Percentiles rank a stretch among this genome's conserved stretches.
These are phyloP conservation scores for Aspergillus aculeatus DNA, from an alignment of 2,329 filamentous ascomycete species.

Conservation along the genomic window DNA sequence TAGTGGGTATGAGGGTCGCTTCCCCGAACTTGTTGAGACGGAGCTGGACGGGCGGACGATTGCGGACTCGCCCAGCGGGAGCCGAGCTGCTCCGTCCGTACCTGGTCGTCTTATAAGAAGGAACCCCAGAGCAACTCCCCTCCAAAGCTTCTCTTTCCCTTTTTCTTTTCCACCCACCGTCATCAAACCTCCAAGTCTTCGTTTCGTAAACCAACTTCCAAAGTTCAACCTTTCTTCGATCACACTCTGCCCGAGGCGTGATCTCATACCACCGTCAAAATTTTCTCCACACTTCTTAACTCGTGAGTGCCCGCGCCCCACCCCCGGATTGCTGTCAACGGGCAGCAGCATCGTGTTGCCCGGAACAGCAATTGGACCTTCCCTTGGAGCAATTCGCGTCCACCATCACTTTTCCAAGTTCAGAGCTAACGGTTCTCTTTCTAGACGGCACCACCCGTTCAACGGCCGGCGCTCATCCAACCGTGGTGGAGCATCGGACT, in stretches of 20 bases:
- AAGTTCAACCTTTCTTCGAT: slow-evolving; percentile 38
- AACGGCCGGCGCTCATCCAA: slow-evolving; percentile 92
- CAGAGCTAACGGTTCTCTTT: slow-evolving; percentile 6
- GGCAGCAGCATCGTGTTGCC: neutral
- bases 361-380: slow-evolving; percentile 3
- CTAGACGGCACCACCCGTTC: slow-evolving; percentile 89
- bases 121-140: slow-evolving; percentile 4
- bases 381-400: neutral
- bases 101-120: neutral
- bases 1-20: neutral
- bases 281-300: slow-evolving; percentile 98
- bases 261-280: slow-evolving; percentile 72
- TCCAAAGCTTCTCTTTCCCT: neutral
- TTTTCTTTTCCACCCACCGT: slow-evolving; percentile 7
- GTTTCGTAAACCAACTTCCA: slow-evolving; percentile 23
- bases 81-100: neutral
- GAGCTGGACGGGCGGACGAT: neutral
- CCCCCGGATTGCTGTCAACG: neutral
- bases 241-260: slow-evolving; percentile 56
- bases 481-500: slow-evolving; percentile 74
- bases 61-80: neutral
- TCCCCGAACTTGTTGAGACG: neutral
- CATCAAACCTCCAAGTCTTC: slow-evolving; percentile 19
- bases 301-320: slow-evolving; percentile 63
- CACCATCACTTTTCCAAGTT: neutral